Evolutionary conservation across 1,284 basidiomycete species (phyloP).

Genomic region (Sanguinoderma infundibulare): DNA sequence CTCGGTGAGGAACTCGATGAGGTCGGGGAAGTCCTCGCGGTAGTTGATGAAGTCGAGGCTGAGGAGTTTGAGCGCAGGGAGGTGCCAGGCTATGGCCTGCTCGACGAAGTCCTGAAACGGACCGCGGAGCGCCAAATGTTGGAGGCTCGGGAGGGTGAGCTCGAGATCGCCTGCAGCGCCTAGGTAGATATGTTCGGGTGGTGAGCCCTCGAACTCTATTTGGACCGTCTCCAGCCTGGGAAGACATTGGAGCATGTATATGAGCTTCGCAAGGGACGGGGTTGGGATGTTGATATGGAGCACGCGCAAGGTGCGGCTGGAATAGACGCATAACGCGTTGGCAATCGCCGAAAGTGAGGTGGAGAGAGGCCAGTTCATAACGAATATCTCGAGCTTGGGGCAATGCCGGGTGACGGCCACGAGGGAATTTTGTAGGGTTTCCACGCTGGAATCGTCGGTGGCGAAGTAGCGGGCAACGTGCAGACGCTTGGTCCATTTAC

Average conservation of each 20-base stretch:
- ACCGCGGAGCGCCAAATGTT: slow-evolving; percentile 65
- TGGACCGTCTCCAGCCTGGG: slow-evolving; percentile 56
- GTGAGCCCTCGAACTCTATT: slow-evolving; percentile 52
- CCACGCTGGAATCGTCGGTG: slow-evolving; percentile 39
- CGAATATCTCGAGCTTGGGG: slow-evolving; percentile 71
- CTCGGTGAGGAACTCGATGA: slow-evolving; percentile 55
- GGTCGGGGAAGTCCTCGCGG: slow-evolving; percentile 59
- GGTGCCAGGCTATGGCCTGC: slow-evolving; percentile 64
- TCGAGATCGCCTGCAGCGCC: slow-evolving; percentile 61
- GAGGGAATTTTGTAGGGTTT: slow-evolving; percentile 50
- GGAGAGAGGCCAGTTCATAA: slow-evolving; percentile 64
- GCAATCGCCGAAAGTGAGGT: slow-evolving; percentile 61
- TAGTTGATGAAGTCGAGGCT: slow-evolving; percentile 54
- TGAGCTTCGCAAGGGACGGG: slow-evolving; percentile 60
- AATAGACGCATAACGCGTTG: slow-evolving; percentile 57
- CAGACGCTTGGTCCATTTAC: slow-evolving; percentile 69
- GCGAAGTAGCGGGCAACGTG: slow-evolving; percentile 60
- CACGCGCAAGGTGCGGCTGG: slow-evolving; percentile 54
- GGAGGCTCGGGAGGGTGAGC: slow-evolving; percentile 58
- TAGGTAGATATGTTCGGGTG: slow-evolving; percentile 41
- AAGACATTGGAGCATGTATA: slow-evolving; percentile 67
- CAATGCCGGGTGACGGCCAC: slow-evolving; percentile 60
- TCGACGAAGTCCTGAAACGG: slow-evolving; percentile 67
- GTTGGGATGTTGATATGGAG: slow-evolving; percentile 62
- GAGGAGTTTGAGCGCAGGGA: slow-evolving; percentile 60